Evolutionary conservation across 2,329 filamentous ascomycete genomes (phyloP).

Genomic region (Nothomitra cinnamomea): DNA sequence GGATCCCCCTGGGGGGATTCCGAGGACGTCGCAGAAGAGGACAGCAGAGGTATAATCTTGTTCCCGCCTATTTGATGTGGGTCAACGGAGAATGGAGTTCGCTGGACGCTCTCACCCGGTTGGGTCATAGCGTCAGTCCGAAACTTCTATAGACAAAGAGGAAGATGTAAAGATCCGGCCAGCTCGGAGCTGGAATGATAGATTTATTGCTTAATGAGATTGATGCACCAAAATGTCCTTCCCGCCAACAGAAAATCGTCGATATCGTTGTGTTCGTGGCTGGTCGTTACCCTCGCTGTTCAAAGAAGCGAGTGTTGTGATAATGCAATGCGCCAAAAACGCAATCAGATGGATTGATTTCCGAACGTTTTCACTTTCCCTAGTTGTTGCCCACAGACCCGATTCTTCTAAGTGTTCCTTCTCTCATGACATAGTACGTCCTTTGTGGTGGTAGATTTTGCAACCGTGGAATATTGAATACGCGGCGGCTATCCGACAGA

Average conservation of each 20-base stretch:
- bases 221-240: neutral
- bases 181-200: neutral
- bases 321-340: neutral
- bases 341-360: neutral
- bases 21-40: slow-evolving; percentile 24
- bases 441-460: neutral
- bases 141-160: slow-evolving; percentile 3
- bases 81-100: slow-evolving; percentile 1
- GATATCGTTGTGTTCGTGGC: slow-evolving; percentile 1
- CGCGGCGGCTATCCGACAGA: neutral
- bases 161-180: neutral
- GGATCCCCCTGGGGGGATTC: slow-evolving; percentile 30
- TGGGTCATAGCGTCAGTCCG: slow-evolving; percentile 3
- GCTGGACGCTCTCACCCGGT: slow-evolving; percentile 1
- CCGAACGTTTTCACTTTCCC: neutral
- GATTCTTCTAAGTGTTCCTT: neutral
- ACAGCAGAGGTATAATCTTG: slow-evolving; percentile 2
- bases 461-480: neutral
- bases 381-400: neutral
- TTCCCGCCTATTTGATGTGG: neutral
- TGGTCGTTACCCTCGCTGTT: slow-evolving; percentile 1
- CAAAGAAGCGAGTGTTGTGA: neutral
- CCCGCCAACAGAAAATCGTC: slow-evolving; percentile 1
- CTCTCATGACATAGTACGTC: neutral
- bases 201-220: neutral